phyloP scores from a whole-genome alignment of 257 asterid species.

The Mitragyna speciosa region DNA sequence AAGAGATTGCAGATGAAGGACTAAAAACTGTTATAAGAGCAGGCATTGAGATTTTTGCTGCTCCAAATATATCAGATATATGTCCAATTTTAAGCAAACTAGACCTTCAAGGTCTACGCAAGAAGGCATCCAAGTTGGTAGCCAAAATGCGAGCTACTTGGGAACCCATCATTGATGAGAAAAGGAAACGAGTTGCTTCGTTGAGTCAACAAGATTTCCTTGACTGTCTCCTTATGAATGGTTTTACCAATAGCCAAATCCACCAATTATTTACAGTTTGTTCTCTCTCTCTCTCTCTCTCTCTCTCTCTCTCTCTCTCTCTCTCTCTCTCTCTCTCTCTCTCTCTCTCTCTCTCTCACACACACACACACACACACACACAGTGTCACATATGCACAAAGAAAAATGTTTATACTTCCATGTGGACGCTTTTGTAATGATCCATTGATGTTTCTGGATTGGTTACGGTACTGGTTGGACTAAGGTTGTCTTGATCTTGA shows the following conservation, averaged over 20 bases:
- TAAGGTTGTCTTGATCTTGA: no score
- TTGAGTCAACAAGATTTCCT: constrained; percentile 25
- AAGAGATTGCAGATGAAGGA: constrained; percentile 18
- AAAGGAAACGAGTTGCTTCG: constrained; percentile 18
- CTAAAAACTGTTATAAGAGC: constrained; percentile 27
- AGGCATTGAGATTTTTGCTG: constrained; percentile 10
- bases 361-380: no score
- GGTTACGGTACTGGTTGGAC: no score
- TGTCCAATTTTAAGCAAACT: constrained; percentile 33
- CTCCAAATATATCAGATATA: constrained; percentile 40
- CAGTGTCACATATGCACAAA: no score
- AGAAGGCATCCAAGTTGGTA: constrained; percentile 1
- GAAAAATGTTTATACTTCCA: no score
- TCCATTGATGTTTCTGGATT: no score
- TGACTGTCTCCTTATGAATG: constrained; percentile 28
- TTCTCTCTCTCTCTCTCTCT: no score
- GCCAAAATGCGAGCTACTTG: constrained; percentile 22
- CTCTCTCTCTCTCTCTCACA: no score
- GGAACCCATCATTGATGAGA: constrained; percentile 38
- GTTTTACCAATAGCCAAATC: constrained; percentile 35
- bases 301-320: no score
- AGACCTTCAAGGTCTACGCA: constrained; percentile 46
- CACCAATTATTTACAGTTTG: constrained; percentile 36
- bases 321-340: no score
- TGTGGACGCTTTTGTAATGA: no score